Evolutionary conservation across 257 asterid species (phyloP).

Genomic region (Solanum chmielewskii): DNA sequence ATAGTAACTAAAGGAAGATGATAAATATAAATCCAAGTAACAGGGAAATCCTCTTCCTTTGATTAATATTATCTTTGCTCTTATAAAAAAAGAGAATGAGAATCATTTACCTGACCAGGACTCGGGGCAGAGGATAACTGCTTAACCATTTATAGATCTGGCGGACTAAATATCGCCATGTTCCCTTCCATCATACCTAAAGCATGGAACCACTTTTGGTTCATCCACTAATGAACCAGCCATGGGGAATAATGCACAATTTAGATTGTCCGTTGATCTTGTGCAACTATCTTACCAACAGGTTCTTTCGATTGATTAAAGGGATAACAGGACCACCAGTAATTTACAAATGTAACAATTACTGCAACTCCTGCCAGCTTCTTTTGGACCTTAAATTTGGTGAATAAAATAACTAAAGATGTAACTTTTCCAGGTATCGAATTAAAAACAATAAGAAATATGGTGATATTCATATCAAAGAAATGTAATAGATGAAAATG

Average conservation of each 20-base stretch:
- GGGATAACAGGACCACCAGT: constrained; percentile 71
- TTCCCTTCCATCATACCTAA: constrained; percentile 41
- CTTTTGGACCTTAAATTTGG: not conserved
- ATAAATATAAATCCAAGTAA: too few relatives aligned
- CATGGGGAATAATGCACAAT: constrained; percentile 64
- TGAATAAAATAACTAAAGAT: not conserved
- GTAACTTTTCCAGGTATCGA: too few relatives aligned
- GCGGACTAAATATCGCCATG: constrained; percentile 21
- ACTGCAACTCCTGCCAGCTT: constrained; percentile 71
- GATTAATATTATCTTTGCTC: too few relatives aligned
- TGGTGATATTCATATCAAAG: not conserved
- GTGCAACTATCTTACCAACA: constrained; percentile 14
- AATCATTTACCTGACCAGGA: constrained; percentile 33
- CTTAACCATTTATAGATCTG: constrained; percentile 46
- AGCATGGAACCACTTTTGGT: constrained; percentile 61
- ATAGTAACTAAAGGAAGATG: too few relatives aligned
- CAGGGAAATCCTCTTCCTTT: too few relatives aligned
- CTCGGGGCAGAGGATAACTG: constrained; percentile 26
- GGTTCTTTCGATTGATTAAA: constrained; percentile 25
- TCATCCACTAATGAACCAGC: constrained; percentile 77
- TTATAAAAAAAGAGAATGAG: too few relatives aligned
- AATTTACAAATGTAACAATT: constrained; percentile 52
- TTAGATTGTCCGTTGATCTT: constrained; percentile 42
- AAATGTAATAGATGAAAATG: not conserved
- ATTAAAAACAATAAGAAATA: not conserved